A percentile compares a stretch with the other conserved stretches of the same genome.
Evolutionary conservation across 352 stramenopile genomes (phyloP).

Genomic region (Phytophthora sp.): DNA sequence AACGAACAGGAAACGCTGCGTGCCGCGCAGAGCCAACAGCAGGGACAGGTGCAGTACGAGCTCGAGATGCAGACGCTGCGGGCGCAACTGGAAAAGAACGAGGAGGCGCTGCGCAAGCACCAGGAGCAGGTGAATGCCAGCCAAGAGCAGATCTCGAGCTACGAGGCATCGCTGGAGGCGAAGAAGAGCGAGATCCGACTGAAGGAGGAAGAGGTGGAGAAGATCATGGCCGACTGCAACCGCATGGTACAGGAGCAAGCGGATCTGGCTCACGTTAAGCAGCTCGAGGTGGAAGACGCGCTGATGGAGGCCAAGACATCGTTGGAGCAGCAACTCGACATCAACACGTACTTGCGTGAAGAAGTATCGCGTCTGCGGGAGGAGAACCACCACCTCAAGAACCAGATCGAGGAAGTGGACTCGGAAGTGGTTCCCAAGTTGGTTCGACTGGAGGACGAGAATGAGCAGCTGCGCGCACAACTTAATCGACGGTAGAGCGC

Average conservation of each 20-base stretch:
- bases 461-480: conserved; percentile 65
- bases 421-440: conserved; percentile 84
- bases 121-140: conserved; percentile 74
- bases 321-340: conserved; percentile 85
- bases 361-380: conserved; percentile 82
- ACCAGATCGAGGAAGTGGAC: conserved; percentile 88
- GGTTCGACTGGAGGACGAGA: conserved; percentile 85
- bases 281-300: conserved; percentile 85
- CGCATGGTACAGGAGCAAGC: conserved; percentile 88
- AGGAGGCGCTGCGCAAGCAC: conserved; percentile 66
- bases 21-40: conserved; percentile 50
- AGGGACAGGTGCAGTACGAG: conserved; percentile 58
- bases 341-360: conserved; percentile 84
- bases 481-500: conserved; percentile 34
- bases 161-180: conserved; percentile 67
- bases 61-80: conserved; percentile 78
- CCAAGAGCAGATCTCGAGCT: conserved; percentile 68
- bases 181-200: conserved; percentile 70
- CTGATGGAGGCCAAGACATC: conserved; percentile 86
- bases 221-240: conserved; percentile 85
- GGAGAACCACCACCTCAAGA: conserved; percentile 87
- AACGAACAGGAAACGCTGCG: conserved; percentile 86
- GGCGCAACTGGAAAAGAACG: conserved; percentile 71
- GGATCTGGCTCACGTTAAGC: conserved; percentile 75
- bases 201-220: conserved; percentile 84